Base-by-base conservation (phyloP, 2,329 filamentous ascomycete species). In the Diaporthe sp. region DNA sequence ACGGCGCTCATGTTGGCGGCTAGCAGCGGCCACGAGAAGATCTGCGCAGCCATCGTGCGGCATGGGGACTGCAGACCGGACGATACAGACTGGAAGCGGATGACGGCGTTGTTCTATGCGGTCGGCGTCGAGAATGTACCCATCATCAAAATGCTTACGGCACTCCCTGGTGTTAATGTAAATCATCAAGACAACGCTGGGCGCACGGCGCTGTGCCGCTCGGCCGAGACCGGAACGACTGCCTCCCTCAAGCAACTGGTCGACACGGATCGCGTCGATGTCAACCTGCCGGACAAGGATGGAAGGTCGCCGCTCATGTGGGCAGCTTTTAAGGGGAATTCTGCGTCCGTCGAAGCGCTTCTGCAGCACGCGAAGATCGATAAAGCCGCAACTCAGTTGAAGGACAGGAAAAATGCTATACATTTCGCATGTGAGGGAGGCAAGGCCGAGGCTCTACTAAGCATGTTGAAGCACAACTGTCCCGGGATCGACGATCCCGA, bases 201-300 rank as follows among this genome's bases (percentile, higher is more conserved):
- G 1, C 61, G 61, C 28, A 67, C 61, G 22, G 12, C 61, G 0
- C 61, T 67, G 19, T 50, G 42, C 30, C 61, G 42, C 28, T 45
- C 61, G 2, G 61, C 61, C 3, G 61, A 67, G 42, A 33, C 42
- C 22, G 61, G 61, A 10, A 28, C 30, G 28, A 50, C n/a, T 17
- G 28, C 61, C 30, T 47, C 61, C 22, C 61, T 67, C 42, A 67
- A 50, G 61, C 61, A 67, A 38, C 61, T 67, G 1, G 28, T 67
- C 17, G 22, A 25, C 19, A 50, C 61, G 6, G 28, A 50, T 10
- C 42, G 42, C 22, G 45, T 67, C 3, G 30, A 67, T 19, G 42
- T 67, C 19, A 67, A 67, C 42, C 42, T 67, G 1, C 5, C 61
- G 2, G 61, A 67, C 42, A 67, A 67, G 9, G 42, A 67, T 12